Base-by-base conservation (phyloP, 495 filamentous ascomycete genomes). In the Penicillium longicatenatum region DNA sequence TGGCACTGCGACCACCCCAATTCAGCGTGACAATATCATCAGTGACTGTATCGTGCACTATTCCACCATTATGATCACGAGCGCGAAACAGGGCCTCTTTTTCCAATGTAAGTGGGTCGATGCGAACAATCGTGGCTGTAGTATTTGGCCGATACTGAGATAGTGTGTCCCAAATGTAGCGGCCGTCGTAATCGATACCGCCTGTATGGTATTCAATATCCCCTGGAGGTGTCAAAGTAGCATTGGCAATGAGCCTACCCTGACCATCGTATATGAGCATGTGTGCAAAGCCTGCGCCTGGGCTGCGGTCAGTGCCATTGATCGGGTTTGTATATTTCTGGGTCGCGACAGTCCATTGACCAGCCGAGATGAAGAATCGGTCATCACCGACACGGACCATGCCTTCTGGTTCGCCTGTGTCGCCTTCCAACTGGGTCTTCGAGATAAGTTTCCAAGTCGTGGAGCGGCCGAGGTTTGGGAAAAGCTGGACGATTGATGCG, bases 181-280 rank as follows among this genome's bases (percentile, higher is more conserved):
- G 63, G n/a, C 72, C 72, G 51, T 76, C 72, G 45, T 75, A 76
- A 49, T 75, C 73, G 33, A 76, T 64, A 6, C 72, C 73, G 9
- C 73, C 70, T 31, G 54, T 57, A 57, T 75, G 72, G 47, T 74
- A 74, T 53, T 73, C 66, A 33, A 63, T 53, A 30, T 57, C 60
- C 7, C 63, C 69, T 2, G 58, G 54, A 7, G 52, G 29, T 8
- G 70, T 69, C 33, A 75, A 39, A 0, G 63, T 66, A n/a, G 65
- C 69, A 55, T 75, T 70, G 30, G 71, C 74, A 45, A 76, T 64
- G 0, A 63, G 70, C 1, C 46, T 52, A 12, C 74, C 74, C 30
- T 70, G 55, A 4, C 61, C 57, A 39, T 70, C 61, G 31, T 67
- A 75, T 17, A 74, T 61, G 6, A 75, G 59, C 49, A 74, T 61